Conservation (phyloP, 2,329 filamentous ascomycete genomes). For the Chaetomiaceae sp. region DNA sequence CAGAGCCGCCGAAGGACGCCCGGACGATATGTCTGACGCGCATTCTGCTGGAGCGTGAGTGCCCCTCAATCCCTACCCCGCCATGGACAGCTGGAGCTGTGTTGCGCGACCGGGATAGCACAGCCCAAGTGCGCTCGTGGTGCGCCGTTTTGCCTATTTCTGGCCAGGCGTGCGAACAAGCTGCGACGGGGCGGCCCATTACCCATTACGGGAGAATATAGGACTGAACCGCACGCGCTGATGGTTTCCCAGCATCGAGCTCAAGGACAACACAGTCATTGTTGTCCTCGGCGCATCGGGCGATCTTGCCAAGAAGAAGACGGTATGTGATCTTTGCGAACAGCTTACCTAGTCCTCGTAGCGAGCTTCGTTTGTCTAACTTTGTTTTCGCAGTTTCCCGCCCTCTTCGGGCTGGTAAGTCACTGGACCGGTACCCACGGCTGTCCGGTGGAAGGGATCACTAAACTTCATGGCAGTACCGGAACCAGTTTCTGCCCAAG, state of each 20-base stretch:
- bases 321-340: constrained; percentile 47
- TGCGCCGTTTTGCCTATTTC: background rate
- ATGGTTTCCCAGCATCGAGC: constrained; percentile 65
- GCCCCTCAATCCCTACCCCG: constrained; percentile 18
- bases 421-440: background rate
- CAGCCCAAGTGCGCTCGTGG: constrained; percentile 4
- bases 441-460: constrained; percentile 7
- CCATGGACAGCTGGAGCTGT: constrained; percentile 14
- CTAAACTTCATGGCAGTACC: constrained; percentile 58
- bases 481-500: constrained; percentile 97
- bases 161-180: background rate
- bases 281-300: constrained; percentile 95
- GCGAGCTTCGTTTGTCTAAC: constrained; percentile 29
- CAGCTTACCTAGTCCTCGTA: constrained; percentile 15
- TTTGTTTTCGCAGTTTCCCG: constrained; percentile 72
- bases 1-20: too few species aligned
- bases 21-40: too few species aligned
- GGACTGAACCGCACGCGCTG: constrained; percentile 30
- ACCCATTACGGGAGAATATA: constrained; percentile 2
- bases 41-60: constrained; percentile 29
- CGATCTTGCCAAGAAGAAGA: constrained; percentile 99
- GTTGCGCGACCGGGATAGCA: constrained; percentile 14
- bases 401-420: constrained; percentile 93
- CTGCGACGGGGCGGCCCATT: background rate
- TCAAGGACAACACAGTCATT: constrained; percentile 97